Percentiles rank a stretch among this genome's conserved stretches.
Conservation (phyloP, 2,329 filamentous ascomycete species). For the Penicillium palitans region DNA sequence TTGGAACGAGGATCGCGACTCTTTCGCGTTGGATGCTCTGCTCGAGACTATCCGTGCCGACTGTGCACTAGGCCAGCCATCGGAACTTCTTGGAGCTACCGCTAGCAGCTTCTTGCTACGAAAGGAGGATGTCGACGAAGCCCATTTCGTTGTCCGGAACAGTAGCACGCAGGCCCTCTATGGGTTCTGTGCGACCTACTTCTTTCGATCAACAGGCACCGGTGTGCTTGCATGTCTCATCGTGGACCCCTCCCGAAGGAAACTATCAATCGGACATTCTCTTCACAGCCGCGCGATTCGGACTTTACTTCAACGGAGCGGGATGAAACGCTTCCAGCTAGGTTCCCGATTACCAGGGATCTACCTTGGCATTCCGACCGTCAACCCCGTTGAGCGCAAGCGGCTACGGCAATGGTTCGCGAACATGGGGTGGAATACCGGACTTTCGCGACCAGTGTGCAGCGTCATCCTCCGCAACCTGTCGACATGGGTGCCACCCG, state of each 20-base stretch:
- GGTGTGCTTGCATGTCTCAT: constrained; percentile 84
- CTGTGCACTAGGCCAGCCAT: constrained; percentile 62
- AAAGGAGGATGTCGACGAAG: constrained; percentile 70
- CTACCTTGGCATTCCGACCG: constrained; percentile 79
- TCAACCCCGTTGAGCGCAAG: constrained; percentile 61
- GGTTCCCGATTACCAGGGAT: constrained; percentile 80
- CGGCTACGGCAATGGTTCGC: constrained; percentile 76
- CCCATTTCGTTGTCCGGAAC: constrained; percentile 90
- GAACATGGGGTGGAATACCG: constrained; percentile 83
- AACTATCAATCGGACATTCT: constrained; percentile 85
- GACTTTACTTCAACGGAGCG: constrained; percentile 68
- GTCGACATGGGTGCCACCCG: constrained; percentile 70
- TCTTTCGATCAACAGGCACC: constrained; percentile 65
- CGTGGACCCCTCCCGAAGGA: constrained; percentile 81
- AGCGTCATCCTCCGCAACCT: constrained; percentile 75
- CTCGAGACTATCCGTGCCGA: constrained; percentile 68
- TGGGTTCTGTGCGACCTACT: constrained; percentile 89
- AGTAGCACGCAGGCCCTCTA: constrained; percentile 89
- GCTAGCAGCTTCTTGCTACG: constrained; percentile 75
- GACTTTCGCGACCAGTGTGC: constrained; percentile 61
- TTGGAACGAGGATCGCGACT: constrained; percentile 78
- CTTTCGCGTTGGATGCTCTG: constrained; percentile 70
- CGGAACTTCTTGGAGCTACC: constrained; percentile 66
- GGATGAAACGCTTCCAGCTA: constrained; percentile 76
- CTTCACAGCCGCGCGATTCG: constrained; percentile 83